These are phyloP conservation scores for Arthrocladium fulminans DNA, from an alignment of 2,329 filamentous ascomycete genomes.

Conservation along the genomic window DNA sequence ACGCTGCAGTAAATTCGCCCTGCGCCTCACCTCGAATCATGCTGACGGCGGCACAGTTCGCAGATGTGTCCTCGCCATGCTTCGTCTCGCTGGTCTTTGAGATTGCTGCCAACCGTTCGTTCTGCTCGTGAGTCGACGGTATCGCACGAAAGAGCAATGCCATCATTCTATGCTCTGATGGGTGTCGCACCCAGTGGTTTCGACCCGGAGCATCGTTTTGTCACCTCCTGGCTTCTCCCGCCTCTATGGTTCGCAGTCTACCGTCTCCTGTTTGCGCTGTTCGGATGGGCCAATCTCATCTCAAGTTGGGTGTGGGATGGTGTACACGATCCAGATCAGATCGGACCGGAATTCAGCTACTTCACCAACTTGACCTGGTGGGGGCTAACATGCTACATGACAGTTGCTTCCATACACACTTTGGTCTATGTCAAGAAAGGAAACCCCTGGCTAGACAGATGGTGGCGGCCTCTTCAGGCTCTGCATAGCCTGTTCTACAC, in stretches of 20 bases:
- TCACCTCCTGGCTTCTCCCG: constrained; percentile 72
- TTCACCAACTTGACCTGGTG: constrained; percentile 78
- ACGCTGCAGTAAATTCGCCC: background rate
- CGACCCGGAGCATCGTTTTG: constrained; percentile 51
- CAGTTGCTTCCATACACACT: constrained; percentile 60
- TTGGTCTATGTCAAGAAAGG: constrained; percentile 53
- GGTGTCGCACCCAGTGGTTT: constrained; percentile 11
- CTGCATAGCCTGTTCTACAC: constrained; percentile 59
- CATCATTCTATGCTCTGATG: constrained; percentile 8
- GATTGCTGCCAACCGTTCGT: too few species aligned
- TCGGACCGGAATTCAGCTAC: constrained; percentile 60
- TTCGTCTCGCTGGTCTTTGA: background rate
- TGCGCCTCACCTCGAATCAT: background rate
- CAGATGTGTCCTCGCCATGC: background rate
- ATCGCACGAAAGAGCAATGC: background rate
- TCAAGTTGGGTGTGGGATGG: constrained; percentile 14
- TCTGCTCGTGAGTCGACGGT: too few species aligned
- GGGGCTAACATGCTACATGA: constrained; percentile 72
- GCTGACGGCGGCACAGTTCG: background rate
- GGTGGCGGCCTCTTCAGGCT: constrained; percentile 54
- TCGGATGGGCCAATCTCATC: constrained; percentile 63
- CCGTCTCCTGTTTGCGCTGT: constrained; percentile 41
- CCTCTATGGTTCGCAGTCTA: constrained; percentile 45
- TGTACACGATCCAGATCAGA: constrained; percentile 19
- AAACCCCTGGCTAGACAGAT: constrained; percentile 44